Evolutionary conservation across 164 flowering plant species (phyloP).

Genomic region (Stephania cephalantha): DNA sequence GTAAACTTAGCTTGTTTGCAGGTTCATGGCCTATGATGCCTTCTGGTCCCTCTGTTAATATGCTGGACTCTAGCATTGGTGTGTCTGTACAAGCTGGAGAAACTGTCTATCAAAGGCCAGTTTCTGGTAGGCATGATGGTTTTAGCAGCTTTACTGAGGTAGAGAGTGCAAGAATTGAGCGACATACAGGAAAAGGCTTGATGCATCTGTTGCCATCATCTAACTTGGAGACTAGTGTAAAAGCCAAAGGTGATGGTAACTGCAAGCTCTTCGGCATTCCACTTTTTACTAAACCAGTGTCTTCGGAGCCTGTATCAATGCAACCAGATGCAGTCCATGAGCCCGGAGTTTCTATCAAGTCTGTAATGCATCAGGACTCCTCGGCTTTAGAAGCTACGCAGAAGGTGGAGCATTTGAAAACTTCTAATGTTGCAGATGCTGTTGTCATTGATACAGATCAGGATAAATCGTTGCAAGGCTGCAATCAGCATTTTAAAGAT

Average conservation of each 20-base stretch:
- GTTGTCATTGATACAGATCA: conserved; percentile 24
- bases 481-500: conserved; percentile 28
- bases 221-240: conserved; percentile 27
- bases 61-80: conserved; percentile 39
- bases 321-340: conserved; percentile 19
- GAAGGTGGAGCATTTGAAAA: conserved; percentile 40
- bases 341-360: conserved; percentile 16
- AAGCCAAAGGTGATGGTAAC: conserved; percentile 44
- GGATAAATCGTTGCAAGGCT: conserved; percentile 32
- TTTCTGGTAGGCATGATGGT: conserved; percentile 34
- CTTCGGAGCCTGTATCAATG: conserved; percentile 25
- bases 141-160: conserved; percentile 32
- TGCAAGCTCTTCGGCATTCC: conserved; percentile 77
- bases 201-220: conserved; percentile 34
- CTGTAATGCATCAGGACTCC: conserved; percentile 13
- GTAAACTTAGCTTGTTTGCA: conserved; percentile 31
- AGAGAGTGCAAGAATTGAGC: conserved; percentile 38
- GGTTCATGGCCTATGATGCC: conserved; percentile 44
- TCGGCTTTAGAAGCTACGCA: conserved; percentile 31
- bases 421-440: conserved; percentile 28
- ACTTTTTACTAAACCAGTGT: conserved; percentile 29
- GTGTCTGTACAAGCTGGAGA: conserved; percentile 26
- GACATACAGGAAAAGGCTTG: conserved; percentile 47
- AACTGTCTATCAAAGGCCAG: conserved; percentile 32
- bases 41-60: conserved; percentile 43